phyloP scores from a whole-genome alignment of 1,284 basidiomycete genomes.

The Cryptococcus sp. region DNA sequence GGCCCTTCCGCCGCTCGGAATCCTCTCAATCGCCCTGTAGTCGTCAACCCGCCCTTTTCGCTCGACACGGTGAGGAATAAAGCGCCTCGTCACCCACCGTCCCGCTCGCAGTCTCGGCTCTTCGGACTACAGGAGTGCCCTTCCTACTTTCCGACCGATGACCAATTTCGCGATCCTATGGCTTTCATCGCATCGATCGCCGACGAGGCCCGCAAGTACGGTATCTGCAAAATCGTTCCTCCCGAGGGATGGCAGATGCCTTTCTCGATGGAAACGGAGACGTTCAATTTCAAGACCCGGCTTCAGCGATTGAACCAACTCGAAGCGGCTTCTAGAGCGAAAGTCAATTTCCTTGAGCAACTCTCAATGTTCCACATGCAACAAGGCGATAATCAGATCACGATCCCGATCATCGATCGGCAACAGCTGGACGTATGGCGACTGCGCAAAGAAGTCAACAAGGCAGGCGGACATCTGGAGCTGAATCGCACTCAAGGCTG shows the following conservation, averaged over 20 bases:
- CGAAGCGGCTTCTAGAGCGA: slow-evolving; percentile 93
- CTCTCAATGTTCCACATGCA: slow-evolving; percentile 90
- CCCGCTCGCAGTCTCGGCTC: slow-evolving; percentile 56
- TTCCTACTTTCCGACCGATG: slow-evolving; percentile 79
- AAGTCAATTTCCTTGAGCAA: slow-evolving; percentile 96
- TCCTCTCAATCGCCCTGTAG: slow-evolving; percentile 33
- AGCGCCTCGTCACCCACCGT: slow-evolving; percentile 36
- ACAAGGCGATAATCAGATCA: slow-evolving; percentile 80
- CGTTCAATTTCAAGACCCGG: slow-evolving; percentile 79
- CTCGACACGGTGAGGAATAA: slow-evolving; percentile 34
- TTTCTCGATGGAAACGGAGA: slow-evolving; percentile 90
- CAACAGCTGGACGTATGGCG: slow-evolving; percentile 90
- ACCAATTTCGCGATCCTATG: slow-evolving; percentile 96
- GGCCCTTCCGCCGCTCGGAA: slow-evolving; percentile 32
- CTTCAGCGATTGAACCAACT: slow-evolving; percentile 94
- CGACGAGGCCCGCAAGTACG: slow-evolving; percentile 71
- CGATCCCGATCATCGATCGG: slow-evolving; percentile 89
- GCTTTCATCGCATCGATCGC: slow-evolving; percentile 86
- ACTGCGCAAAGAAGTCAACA: slow-evolving; percentile 85
- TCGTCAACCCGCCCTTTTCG: slow-evolving; percentile 43
- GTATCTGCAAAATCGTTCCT: slow-evolving; percentile 96
- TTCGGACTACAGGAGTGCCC: slow-evolving; percentile 91
- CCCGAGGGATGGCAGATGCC: slow-evolving; percentile 94
- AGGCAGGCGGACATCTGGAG: slow-evolving; percentile 79
- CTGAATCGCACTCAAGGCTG: slow-evolving; percentile 76